These are phyloP conservation scores for Davidsoniella virescens DNA, from an alignment of 2,329 filamentous ascomycete genomes.

Conservation along the genomic window DNA sequence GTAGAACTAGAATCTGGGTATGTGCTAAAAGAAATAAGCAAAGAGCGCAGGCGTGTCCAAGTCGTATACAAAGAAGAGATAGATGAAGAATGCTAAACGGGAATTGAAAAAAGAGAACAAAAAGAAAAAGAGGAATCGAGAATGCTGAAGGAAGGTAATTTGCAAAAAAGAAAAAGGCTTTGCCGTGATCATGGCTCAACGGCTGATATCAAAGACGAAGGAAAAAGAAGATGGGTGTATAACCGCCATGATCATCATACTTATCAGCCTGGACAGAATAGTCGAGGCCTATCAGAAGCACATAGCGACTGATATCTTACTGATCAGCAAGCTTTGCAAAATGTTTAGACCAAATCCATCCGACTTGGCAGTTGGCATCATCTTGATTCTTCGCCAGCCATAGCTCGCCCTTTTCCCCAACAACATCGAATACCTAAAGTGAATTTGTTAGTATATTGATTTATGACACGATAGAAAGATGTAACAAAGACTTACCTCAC, in stretches of 20 bases:
- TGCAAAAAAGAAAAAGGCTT: not conserved
- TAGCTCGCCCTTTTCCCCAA: slow-evolving; percentile 90
- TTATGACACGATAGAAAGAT: not conserved
- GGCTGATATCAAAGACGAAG: not conserved
- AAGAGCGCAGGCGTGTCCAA: not conserved
- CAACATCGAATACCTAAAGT: slow-evolving; percentile 63
- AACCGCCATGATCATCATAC: too few relatives aligned
- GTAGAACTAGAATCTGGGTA: not conserved
- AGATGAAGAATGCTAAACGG: slow-evolving; percentile 8
- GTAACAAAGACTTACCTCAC: slow-evolving; percentile 46
- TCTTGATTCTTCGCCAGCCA: slow-evolving; percentile 98
- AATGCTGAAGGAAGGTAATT: not conserved
- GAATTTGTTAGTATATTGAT: slow-evolving; percentile 1
- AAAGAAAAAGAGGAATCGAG: not conserved
- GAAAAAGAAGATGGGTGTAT: not conserved
- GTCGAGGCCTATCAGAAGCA: slow-evolving; percentile 2
- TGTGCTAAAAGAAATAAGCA: not conserved
- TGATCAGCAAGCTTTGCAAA: slow-evolving; percentile 55
- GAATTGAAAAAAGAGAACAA: slow-evolving; percentile 7
- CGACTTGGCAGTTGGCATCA: slow-evolving; percentile 59
- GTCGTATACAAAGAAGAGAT: not conserved
- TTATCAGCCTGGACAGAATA: not conserved
- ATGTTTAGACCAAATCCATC: slow-evolving; percentile 99
- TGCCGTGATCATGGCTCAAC: not conserved
- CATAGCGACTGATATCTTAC: slow-evolving; percentile 15